Percentiles rank a stretch among this genome's conserved stretches.
Evolutionary conservation across 1,284 basidiomycete species (phyloP).

Genomic region (Ceraceosorus guamensis): DNA sequence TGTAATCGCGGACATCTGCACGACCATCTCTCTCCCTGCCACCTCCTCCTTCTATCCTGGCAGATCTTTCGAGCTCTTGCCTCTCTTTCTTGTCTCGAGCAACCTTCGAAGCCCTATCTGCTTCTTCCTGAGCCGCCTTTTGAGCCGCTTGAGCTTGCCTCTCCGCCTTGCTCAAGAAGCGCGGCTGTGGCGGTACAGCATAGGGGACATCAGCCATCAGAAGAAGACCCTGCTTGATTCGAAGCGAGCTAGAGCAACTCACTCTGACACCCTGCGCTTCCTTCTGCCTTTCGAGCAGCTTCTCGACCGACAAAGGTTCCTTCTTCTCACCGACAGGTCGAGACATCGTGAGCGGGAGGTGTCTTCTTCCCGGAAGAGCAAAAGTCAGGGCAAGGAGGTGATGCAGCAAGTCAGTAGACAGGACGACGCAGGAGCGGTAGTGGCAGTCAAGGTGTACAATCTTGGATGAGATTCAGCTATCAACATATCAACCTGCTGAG

Average conservation of each 20-base stretch:
- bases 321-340: no score
- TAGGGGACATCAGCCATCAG: not conserved
- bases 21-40: not conserved
- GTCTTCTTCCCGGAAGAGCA: no score
- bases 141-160: slow-evolving; percentile 24
- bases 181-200: slow-evolving; percentile 7
- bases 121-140: slow-evolving; percentile 16
- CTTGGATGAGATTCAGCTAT: no score
- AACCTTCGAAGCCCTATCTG: slow-evolving; percentile 50
- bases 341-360: no score
- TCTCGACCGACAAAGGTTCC: slow-evolving; percentile 33
- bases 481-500: no score
- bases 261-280: slow-evolving; percentile 22
- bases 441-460: no score
- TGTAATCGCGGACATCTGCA: not conserved
- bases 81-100: slow-evolving; percentile 59
- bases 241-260: not conserved
- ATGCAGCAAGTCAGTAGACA: no score
- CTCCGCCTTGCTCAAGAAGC: slow-evolving; percentile 37
- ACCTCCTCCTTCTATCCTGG: slow-evolving; percentile 47
- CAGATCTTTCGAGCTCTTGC: slow-evolving; percentile 63
- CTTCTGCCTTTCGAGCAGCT: slow-evolving; percentile 30
- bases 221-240: no score
- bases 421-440: no score
- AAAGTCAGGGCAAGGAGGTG: no score